These are phyloP conservation scores for Herpetomonas samuelpessoai DNA, from an alignment of 208 protist species.

Conservation along the genomic window DNA sequence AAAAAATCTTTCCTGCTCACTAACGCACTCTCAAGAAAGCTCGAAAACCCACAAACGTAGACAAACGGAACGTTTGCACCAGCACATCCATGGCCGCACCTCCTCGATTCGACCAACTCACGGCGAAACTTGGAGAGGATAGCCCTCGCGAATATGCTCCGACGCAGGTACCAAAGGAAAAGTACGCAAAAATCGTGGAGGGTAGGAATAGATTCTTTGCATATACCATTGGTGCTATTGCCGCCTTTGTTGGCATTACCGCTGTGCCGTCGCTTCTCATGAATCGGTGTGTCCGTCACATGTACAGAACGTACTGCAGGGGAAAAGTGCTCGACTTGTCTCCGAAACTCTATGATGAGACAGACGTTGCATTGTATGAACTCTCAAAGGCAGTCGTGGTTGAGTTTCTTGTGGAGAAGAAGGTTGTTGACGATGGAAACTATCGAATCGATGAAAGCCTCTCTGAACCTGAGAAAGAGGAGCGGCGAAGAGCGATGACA, in stretches of 20 bases:
- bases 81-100: background rate
- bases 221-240: conserved; percentile 32
- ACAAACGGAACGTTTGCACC: background rate
- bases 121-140: background rate
- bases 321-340: conserved; percentile 77
- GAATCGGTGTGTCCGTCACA: conserved; percentile 37
- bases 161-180: conserved; percentile 57
- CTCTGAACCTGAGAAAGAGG: conserved; percentile 42
- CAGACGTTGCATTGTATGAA: conserved; percentile 71
- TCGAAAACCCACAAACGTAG: too few relatives aligned
- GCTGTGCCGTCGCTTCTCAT: conserved; percentile 57
- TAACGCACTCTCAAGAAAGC: too few relatives aligned
- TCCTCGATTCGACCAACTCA: background rate
- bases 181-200: conserved; percentile 72
- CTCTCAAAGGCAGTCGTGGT: conserved; percentile 69
- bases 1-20: too few relatives aligned
- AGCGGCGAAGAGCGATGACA: conserved; percentile 73
- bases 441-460: conserved; percentile 58
- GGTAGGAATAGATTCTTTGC: conserved; percentile 69
- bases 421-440: conserved; percentile 62
- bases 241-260: conserved; percentile 37
- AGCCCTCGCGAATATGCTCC: conserved; percentile 23
- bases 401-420: conserved; percentile 70
- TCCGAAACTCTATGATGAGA: conserved; percentile 73
- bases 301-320: conserved; percentile 46